Base-by-base conservation (phyloP, 139 green algal species). In the Chlamydomonas applanata region DNA sequence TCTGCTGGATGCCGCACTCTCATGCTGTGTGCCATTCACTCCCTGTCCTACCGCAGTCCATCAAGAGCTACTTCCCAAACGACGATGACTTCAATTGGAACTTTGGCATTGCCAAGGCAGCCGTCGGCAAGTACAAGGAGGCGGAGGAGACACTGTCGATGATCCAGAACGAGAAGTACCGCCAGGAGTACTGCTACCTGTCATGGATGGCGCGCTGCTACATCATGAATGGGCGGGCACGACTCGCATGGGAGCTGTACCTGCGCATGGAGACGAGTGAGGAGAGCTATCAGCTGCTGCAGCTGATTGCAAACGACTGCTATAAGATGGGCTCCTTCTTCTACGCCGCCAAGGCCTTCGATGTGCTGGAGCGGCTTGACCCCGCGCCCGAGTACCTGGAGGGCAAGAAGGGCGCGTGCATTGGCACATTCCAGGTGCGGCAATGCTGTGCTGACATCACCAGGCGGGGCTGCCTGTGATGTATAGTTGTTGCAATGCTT, bases 41-140 rank as follows among this genome's bases (percentile, higher is more conserved):
- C 36, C 5, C 7, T 30, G 33, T 11, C 3, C 5, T 33, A 13
- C 71, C 87, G 7, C 82, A 87, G 66, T 84, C 69, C 61, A 83
- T 89, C 74, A 79, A 79, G 20, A 77, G 35, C 30, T 88, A 88
- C 71, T 87, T 88, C 32, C 9, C 65, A 11, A 79, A 79, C 16
- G 91, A 96, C 54, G 86, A 95, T 27, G 86, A 81, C 35, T 89
- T 97, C 79, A 91, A 89, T 77, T 97, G 92, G 92, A 96, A 97
- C 81, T 89, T 89, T 64, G 92, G 88, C 61, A 83, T 96, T 29
- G 86, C 92, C 1, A 83, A 86, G 49, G 86, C 86, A 1, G 82
- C 87, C 4, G 82, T 72, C 0, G 88, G 88, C 7, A 88, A 91
- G 57, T 95, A 87, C 82, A 82, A 80, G 56, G 90, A 94, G 71